Percentiles rank a stretch among this genome's conserved stretches.
phyloP scores from a whole-genome alignment of 2,329 filamentous ascomycete genomes.

The Hypoxylon sp. region DNA sequence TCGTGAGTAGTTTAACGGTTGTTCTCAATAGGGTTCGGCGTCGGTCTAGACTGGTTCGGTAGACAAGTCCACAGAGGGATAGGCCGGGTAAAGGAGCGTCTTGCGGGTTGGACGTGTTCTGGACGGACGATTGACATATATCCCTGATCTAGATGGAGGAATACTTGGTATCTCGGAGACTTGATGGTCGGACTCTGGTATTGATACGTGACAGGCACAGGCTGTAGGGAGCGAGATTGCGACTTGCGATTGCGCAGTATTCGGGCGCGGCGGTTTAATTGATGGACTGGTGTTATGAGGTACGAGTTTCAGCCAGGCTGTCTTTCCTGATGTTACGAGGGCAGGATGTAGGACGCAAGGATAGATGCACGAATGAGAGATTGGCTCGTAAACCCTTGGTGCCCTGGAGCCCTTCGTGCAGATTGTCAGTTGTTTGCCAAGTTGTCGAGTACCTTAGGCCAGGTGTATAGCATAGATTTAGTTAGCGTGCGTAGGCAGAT shows the following conservation, averaged over 20 bases:
- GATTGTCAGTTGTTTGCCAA: too few relatives aligned
- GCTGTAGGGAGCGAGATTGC: not conserved
- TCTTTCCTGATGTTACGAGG: slow-evolving; percentile 7
- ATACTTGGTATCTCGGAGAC: not conserved
- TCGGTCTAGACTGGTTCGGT: slow-evolving; percentile 3
- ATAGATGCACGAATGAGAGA: not conserved
- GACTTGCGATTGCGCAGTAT: slow-evolving; percentile 3
- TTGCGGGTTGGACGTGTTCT: slow-evolving; percentile 11
- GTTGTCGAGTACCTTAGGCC: too few relatives aligned
- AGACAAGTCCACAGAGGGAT: slow-evolving; percentile 12
- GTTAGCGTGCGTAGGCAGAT: too few relatives aligned
- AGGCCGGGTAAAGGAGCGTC: slow-evolving; percentile 26
- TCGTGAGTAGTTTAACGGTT: not conserved
- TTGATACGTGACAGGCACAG: too few relatives aligned
- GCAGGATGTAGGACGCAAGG: slow-evolving; percentile 22
- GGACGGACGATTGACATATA: slow-evolving; percentile 12
- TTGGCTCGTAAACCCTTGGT: not conserved
- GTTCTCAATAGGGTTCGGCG: slow-evolving; percentile 1
- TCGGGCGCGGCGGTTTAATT: not conserved
- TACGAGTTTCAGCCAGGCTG: slow-evolving; percentile 26
- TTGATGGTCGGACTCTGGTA: not conserved
- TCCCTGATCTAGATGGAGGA: slow-evolving; percentile 6
- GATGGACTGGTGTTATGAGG: not conserved
- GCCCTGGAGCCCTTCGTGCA: too few relatives aligned
- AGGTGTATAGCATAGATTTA: too few relatives aligned